Conservation (phyloP, 2,329 filamentous ascomycete species). For the Arthroderma sp. region DNA sequence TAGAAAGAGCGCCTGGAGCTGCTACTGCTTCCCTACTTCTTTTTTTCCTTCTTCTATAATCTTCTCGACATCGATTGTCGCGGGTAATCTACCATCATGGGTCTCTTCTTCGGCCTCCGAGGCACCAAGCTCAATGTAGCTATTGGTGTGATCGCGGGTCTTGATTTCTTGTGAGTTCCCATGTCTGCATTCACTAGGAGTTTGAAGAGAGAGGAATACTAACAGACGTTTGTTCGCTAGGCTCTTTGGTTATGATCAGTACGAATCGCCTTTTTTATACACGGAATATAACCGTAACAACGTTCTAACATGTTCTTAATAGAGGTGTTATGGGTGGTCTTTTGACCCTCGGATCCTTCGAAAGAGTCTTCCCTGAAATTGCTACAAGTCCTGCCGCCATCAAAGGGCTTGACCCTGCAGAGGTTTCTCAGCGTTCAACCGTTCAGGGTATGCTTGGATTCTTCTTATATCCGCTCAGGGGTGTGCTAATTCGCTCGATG, state of each 20-base stretch:
- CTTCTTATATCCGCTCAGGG: not conserved
- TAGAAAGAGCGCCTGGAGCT: too few species aligned
- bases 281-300: not conserved
- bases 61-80: too few species aligned
- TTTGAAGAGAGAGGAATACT: too few species aligned
- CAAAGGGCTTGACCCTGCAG: constrained; percentile 17
- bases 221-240: constrained; percentile 11
- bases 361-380: constrained; percentile 41
- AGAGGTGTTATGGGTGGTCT: constrained; percentile 61
- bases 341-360: constrained; percentile 53
- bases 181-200: too few species aligned
- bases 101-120: constrained; percentile 48
- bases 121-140: constrained; percentile 55
- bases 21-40: too few species aligned
- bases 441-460: constrained; percentile 24
- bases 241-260: constrained; percentile 53
- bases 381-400: constrained; percentile 31
- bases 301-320: constrained; percentile 10
- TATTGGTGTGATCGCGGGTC: constrained; percentile 57
- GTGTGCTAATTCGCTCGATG: constrained; percentile 5
- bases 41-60: too few species aligned
- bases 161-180: constrained; percentile 47
- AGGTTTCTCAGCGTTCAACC: constrained; percentile 35
- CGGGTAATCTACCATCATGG: constrained; percentile 11
- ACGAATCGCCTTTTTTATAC: not conserved